Base-by-base conservation (phyloP, 306 rosid species). In the Quillaja saponaria region DNA sequence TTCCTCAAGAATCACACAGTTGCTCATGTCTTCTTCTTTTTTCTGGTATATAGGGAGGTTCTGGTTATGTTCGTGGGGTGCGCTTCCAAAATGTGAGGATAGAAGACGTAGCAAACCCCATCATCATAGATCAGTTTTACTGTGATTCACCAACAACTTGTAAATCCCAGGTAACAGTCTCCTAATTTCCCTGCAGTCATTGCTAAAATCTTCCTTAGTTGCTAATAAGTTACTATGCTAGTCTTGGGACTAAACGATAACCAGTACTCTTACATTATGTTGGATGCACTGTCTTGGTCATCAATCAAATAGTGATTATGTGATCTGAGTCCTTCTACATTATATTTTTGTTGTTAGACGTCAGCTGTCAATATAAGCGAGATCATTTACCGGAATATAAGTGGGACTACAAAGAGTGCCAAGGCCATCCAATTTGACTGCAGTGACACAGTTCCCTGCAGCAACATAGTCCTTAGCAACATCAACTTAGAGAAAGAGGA, bases 121-220 rank as follows among this genome's bases (percentile, higher is more conserved):
- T 94, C 49, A 73, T 94, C 25, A 87, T 94, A 20, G 99, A 94
- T 74, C 99, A 94, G 75, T 94, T 94, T 80, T 94, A 94, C 71
- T 94, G 99, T 44, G 99, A 94, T 72, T 94, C 99, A 2, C 95
- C 97, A 59, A 57, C 71, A 17, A 0, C 76, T 31, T 94, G 99
- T 81, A 68, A 78, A 75, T 75, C 70, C 76, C 97, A 81, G 96
- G 99, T 94, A 81, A 25, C n/a, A n/a, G 2, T 66, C 39, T 53
- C 60, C 25, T 55, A 40, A 18, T 48, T 25, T 52, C 7, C 52
- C 25, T 68, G 25, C 46, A 33, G 13, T 45, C 46, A 6, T 38
- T 18, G 11, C 33, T 3, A 6, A 13, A 44, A 14, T 63, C 57
- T 51, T 40, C 11, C 34, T 38, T 39, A 12, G 44, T 39, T 19